Conservation (phyloP, 495 filamentous ascomycete genomes). For the Xylaria grammica region DNA sequence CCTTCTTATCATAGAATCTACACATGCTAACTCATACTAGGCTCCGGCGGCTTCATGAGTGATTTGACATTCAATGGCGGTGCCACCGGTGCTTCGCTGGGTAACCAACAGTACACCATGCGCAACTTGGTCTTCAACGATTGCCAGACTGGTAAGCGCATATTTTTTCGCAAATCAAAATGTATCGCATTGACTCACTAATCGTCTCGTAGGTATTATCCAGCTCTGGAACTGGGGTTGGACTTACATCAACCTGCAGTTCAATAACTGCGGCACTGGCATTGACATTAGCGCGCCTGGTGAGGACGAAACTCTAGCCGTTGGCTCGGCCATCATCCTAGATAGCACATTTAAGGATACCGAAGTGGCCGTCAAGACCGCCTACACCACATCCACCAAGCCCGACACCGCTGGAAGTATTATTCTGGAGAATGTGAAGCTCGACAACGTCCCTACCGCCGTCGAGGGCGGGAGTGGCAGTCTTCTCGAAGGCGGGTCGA, state of each 20-base stretch:
- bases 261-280: constrained; percentile 67
- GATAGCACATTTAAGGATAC: constrained; percentile 79
- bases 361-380: constrained; percentile 70
- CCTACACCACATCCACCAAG: constrained; percentile 56
- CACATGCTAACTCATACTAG: constrained; percentile 46
- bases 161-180: constrained; percentile 39
- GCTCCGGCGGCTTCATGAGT: constrained; percentile 72
- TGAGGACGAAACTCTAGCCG: constrained; percentile 46
- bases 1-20: not conserved
- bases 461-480: constrained; percentile 60
- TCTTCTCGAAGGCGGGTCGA: constrained; percentile 63
- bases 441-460: constrained; percentile 65
- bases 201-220: constrained; percentile 44
- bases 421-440: constrained; percentile 69
- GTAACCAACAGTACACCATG: constrained; percentile 85
- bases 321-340: constrained; percentile 65
- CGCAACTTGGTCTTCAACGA: constrained; percentile 70
- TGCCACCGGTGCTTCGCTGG: constrained; percentile 64
- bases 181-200: constrained; percentile 34
- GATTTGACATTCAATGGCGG: constrained; percentile 74
- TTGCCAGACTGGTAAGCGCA: constrained; percentile 51
- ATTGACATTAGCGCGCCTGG: constrained; percentile 64
- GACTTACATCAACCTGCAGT: constrained; percentile 62
- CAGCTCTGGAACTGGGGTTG: constrained; percentile 61
- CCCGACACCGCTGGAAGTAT: constrained; percentile 58